Conservation (phyloP, 148 eudicot genomes). For the Dysphania ambrosioides region DNA sequence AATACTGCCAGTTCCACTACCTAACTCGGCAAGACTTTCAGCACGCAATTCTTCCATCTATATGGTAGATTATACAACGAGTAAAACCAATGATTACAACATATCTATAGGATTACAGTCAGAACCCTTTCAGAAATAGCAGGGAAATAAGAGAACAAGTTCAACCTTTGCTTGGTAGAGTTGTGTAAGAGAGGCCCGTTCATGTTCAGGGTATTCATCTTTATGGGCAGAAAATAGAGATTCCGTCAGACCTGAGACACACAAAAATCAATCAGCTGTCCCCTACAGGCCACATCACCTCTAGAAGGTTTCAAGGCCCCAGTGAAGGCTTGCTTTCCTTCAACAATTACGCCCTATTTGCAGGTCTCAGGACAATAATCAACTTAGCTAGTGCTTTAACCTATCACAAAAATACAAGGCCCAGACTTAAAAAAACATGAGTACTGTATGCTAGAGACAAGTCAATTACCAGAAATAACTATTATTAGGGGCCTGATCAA, state of each 20-base stretch:
- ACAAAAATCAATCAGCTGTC: conserved; percentile 10
- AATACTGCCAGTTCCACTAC: conserved; percentile 62
- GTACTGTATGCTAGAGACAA: neutral
- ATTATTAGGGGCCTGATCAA: neutral
- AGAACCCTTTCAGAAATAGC: neutral
- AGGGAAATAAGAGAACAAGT: neutral
- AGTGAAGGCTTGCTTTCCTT: neutral
- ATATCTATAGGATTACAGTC: neutral
- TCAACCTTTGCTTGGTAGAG: conserved; percentile 82
- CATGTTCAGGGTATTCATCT: conserved; percentile 93
- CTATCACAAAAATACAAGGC: neutral
- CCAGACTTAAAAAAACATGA: neutral
- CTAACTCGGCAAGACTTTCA: conserved; percentile 60
- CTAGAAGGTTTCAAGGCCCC: neutral
- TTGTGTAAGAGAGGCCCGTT: conserved; percentile 87
- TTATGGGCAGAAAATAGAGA: conserved; percentile 83
- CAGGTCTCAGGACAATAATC: neutral
- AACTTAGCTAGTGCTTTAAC: neutral
- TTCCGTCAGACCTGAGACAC: conserved; percentile 77
- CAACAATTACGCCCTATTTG: neutral
- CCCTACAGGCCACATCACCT: neutral
- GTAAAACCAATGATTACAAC: conserved; percentile 9
- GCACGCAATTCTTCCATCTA: conserved; percentile 93
- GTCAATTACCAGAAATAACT: neutral
- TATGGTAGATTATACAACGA: conserved; percentile 17